These are phyloP conservation scores for Globisporangium nagaii DNA, from an alignment of 352 stramenopile species.

Conservation along the genomic window DNA sequence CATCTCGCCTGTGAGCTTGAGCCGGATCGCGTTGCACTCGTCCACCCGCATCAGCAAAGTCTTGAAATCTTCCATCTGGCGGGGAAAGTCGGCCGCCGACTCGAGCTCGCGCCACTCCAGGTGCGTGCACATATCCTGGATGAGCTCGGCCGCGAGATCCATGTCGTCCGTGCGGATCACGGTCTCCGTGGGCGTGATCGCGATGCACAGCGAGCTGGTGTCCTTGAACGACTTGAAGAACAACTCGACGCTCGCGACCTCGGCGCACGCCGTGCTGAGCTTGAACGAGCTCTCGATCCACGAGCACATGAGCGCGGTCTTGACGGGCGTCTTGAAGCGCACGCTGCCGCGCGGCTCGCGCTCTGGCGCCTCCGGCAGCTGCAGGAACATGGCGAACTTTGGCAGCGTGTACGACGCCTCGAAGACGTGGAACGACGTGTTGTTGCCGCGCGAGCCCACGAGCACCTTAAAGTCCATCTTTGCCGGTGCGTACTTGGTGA, in stretches of 20 bases:
- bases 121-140: conserved; percentile 84
- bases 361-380: conserved; percentile 27
- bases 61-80: conserved; percentile 84
- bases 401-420: conserved; percentile 71
- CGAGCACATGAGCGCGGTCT: conserved; percentile 61
- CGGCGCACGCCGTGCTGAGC: conserved; percentile 30
- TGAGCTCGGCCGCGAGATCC: conserved; percentile 77
- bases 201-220: conserved; percentile 39
- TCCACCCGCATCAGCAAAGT: conserved; percentile 69
- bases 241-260: conserved; percentile 35
- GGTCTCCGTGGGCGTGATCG: conserved; percentile 46
- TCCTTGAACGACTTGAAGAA: conserved; percentile 63
- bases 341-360: conserved; percentile 42
- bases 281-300: conserved; percentile 72
- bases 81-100: conserved; percentile 79
- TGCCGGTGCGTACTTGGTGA: conserved; percentile 62
- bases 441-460: conserved; percentile 77
- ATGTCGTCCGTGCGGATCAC: conserved; percentile 80
- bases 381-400: conserved; percentile 84
- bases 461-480: conserved; percentile 68
- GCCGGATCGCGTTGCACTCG: conserved; percentile 84
- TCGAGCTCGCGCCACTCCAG: conserved; percentile 86
- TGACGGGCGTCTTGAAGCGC: conserved; percentile 66
- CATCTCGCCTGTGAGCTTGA: conserved; percentile 91
- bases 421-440: conserved; percentile 83